These are phyloP conservation scores for Sporisorium scitamineum DNA, from an alignment of 1,284 basidiomycete species.

Conservation along the genomic window DNA sequence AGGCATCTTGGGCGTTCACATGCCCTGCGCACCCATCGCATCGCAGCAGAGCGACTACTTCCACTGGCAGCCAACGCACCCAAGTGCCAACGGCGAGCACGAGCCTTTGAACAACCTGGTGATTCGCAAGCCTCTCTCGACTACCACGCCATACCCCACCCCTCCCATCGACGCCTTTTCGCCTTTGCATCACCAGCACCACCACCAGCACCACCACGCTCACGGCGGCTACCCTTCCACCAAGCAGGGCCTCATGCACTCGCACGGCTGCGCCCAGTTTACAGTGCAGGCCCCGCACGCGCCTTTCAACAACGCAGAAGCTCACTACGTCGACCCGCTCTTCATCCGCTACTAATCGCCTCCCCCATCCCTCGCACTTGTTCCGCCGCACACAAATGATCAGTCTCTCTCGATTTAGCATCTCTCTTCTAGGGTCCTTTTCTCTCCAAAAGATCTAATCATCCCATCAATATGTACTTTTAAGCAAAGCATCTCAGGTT, in stretches of 20 bases:
- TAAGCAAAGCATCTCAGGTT: slow-evolving; percentile 1
- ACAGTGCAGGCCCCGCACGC: slow-evolving; percentile 39
- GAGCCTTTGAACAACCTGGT: slow-evolving; percentile 11
- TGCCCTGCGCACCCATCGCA: slow-evolving; percentile 30
- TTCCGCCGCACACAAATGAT: no score
- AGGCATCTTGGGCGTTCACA: slow-evolving; percentile 53
- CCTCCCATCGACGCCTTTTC: slow-evolving; percentile 50
- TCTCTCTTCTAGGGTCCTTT: no score
- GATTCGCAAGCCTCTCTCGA: slow-evolving; percentile 38
- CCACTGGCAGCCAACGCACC: slow-evolving; percentile 32
- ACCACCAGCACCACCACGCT: not conserved
- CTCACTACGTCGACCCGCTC: slow-evolving; percentile 48
- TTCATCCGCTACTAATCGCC: slow-evolving; percentile 39
- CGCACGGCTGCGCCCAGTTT: slow-evolving; percentile 8
- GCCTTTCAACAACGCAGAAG: slow-evolving; percentile 54
- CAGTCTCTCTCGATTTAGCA: no score
- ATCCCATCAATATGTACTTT: slow-evolving; percentile 10
- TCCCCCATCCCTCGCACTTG: no score
- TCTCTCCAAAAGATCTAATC: not conserved
- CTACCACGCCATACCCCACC: slow-evolving; percentile 45
- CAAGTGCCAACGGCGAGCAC: slow-evolving; percentile 4
- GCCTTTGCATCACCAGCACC: slow-evolving; percentile 18
- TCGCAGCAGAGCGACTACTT: slow-evolving; percentile 39
- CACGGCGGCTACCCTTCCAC: slow-evolving; percentile 7
- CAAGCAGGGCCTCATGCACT: slow-evolving; percentile 19